These are phyloP conservation scores for Neurospora pannonica DNA, from an alignment of 495 filamentous ascomycete species.

Conservation along the genomic window DNA sequence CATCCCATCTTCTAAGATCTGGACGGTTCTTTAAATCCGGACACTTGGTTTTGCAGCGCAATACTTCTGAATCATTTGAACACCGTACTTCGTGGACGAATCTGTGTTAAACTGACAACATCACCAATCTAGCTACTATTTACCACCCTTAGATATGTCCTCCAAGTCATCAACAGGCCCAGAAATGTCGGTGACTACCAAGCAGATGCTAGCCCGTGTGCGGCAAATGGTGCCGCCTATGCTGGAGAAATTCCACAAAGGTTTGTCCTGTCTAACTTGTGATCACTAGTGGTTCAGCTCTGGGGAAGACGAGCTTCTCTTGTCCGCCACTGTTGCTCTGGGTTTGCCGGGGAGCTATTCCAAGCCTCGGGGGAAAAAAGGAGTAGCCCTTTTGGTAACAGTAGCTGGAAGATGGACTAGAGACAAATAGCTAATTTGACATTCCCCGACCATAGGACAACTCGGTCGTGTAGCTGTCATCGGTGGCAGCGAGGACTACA, in stretches of 20 bases:
- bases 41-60: background rate
- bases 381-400: conserved; percentile 1
- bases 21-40: background rate
- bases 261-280: conserved; percentile 30
- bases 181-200: conserved; percentile 37
- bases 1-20: background rate
- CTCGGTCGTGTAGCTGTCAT: conserved; percentile 89
- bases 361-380: background rate
- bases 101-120: background rate
- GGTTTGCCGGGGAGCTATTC: background rate
- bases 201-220: conserved; percentile 69
- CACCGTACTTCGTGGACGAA: background rate
- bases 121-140: background rate
- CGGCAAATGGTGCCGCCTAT: conserved; percentile 89
- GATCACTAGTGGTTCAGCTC: background rate
- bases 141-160: background rate
- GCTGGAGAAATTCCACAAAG: conserved; percentile 96
- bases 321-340: background rate
- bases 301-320: background rate
- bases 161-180: conserved; percentile 2
- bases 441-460: conserved; percentile 51
- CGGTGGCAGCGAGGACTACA: conserved; percentile 92
- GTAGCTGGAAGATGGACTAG: background rate
- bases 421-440: conserved; percentile 5
- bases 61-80: background rate